Base-by-base conservation (phyloP, 768 basidiomycete species). In the Macrolepiota dolichaula region DNA sequence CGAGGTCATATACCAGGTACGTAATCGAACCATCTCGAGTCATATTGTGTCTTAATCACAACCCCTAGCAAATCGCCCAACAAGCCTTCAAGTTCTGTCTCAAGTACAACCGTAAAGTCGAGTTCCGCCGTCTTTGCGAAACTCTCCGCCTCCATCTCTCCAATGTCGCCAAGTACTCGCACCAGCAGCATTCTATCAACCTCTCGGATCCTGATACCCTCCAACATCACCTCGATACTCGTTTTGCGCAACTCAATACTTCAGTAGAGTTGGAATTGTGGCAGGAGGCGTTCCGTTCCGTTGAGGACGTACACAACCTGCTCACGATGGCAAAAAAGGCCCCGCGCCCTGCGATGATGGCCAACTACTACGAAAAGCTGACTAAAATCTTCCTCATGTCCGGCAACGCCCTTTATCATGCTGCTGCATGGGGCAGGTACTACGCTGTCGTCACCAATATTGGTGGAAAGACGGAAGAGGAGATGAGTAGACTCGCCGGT, bases 271-370 rank as follows among this genome's bases (percentile, higher is more conserved):
- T 99, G 64, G 96, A 99, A 76, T 83, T 99, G 27, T 99, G 96
- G 96, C 96, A 98, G 70, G 96, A 98, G 70, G 96, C 94, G 10
- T 99, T 98, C 84, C 91, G 96, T 62, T 94, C 94, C 44, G 94
- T 98, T 62, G 96, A 99, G 74, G 96, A 99, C 73, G 92, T 98
- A 40, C 96, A 98, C 78, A 94, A 95, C 68, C 83, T 98, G 37
- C 85, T 99, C 65, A 92, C 88, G 11, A 88, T 94, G 85, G 90
- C 91, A 29, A 96, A 96, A 73, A 96, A 95, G 75, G 86, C 92
- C 0, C 93, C 94, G 1, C 88, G 94, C 36, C 93, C 94, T 0
- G 83, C 88, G 12, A 96, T 98, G 94, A 98, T 98, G 96, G 94
- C 94, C 62, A 94, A 92, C 73, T 98, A 98, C 77, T 98, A 98